Evolutionary conservation across 306 rosid species (phyloP).

Genomic region (Arachis hypogaea): DNA sequence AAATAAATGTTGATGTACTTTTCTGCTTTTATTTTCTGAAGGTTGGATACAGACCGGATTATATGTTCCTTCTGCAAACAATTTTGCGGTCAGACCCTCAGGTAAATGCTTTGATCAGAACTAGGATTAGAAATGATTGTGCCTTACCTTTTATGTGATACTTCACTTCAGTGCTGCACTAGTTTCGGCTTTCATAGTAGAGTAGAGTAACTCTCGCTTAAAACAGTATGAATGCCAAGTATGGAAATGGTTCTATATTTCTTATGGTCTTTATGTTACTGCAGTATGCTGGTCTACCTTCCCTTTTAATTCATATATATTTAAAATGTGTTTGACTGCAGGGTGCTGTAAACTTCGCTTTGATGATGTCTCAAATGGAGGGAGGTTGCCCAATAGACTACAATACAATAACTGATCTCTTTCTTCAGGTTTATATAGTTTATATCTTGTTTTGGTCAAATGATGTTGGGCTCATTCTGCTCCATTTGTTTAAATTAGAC

Average conservation of each 20-base stretch:
- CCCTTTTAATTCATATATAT: not conserved
- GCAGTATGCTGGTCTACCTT: not conserved
- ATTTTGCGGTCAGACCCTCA: conserved; percentile 79
- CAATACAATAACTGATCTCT: conserved; percentile 82
- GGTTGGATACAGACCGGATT: conserved; percentile 85
- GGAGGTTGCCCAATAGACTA: conserved; percentile 87
- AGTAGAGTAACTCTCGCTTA: not conserved
- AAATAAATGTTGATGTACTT: not conserved
- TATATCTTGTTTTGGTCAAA: not conserved
- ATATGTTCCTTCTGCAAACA: conserved; percentile 77
- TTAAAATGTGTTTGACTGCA: conserved; percentile 37
- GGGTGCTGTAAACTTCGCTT: conserved; percentile 89
- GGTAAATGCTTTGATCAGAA: conserved; percentile 42
- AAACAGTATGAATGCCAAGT: conserved; percentile 4
- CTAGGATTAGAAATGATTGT: conserved; percentile 3
- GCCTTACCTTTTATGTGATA: conserved; percentile 1
- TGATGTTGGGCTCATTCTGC: conserved; percentile 20
- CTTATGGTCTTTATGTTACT: conserved; percentile 7
- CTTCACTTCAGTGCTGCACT: not conserved
- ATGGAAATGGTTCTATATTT: not conserved
- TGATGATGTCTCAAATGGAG: conserved; percentile 94
- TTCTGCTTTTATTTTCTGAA: conserved; percentile 34
- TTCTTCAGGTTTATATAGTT: conserved; percentile 66
- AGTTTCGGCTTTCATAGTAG: not conserved
- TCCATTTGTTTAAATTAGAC: not conserved